Base-by-base conservation (phyloP, 768 basidiomycete species). In the Brasilioporus rufonigricans region DNA sequence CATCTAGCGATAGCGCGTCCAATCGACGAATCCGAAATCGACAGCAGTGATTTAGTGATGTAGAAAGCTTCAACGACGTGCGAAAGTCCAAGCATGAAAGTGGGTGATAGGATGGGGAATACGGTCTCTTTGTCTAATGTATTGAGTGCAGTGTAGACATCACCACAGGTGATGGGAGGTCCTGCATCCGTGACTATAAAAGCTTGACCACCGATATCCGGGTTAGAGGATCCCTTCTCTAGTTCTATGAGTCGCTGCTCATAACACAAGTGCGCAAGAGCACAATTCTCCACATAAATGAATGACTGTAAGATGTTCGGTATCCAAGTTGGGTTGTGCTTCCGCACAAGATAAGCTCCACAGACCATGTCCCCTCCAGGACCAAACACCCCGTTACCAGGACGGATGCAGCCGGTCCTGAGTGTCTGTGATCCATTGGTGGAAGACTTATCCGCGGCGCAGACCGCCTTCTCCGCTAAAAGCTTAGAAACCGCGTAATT, bases 351-450 rank as follows among this genome's bases (percentile, higher is more conserved):
- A 65, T 85, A 87, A 19, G 82, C 78, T 3, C 80, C 86, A 48
- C 80, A 82, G 12, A 87, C 64, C 61, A 86, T 78, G 65, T 91
- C 89, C 5, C 88, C 89, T 35, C 87, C 81, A 2, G 88, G 83
- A 2, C 89, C 89, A 66, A 81, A 91, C 4, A 89, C 71, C 0
- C 86, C 87, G 56, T 90, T 90, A 1, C 89, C 87, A 3, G 89
- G 89, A n/a, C 89, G 81, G 40, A 91, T 75, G 57, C 81, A 85
- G 0, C 89, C 88, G 9, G 88, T 91, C 48, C 86, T 78, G 43
- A 91, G 65, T 13, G 74, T 62, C 21, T 56, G 53, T 40, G 56
- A 19, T 72, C 64, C 18, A 14, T 55, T 66, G 4, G 73, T 70
- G 2, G 61, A 54, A n/a, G 71, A 65, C 54, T 70, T 50, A 71